Conservation (phyloP, 1,139 yeast species). For the Geotrichum histeridarum region DNA sequence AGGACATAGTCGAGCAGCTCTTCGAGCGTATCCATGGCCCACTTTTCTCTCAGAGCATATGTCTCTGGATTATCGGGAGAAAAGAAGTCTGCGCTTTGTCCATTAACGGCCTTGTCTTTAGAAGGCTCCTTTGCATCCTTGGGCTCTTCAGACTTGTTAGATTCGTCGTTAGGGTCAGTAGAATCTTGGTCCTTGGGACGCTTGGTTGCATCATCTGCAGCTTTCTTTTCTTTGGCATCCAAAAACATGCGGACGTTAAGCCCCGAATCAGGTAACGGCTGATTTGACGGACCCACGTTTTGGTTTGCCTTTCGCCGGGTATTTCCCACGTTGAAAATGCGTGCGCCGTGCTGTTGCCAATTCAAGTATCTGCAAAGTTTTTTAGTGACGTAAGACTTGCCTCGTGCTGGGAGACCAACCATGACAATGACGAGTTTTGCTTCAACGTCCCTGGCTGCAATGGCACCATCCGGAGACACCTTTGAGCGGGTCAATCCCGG, state of each 20-base stretch:
- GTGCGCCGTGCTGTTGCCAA: slow-evolving; percentile 86
- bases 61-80: slow-evolving; percentile 69
- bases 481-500: slow-evolving; percentile 88
- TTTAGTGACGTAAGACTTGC: slow-evolving; percentile 87
- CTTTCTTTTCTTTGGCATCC: background rate
- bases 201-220: slow-evolving; percentile 16
- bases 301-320: slow-evolving; percentile 70
- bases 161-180: too few species aligned
- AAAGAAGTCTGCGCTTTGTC: slow-evolving; percentile 77
- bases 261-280: slow-evolving; percentile 78
- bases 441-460: slow-evolving; percentile 66
- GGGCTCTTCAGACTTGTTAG: background rate
- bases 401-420: slow-evolving; percentile 93
- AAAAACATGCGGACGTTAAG: slow-evolving; percentile 31
- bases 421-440: slow-evolving; percentile 84
- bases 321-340: slow-evolving; percentile 90
- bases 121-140: slow-evolving; percentile 18
- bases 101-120: slow-evolving; percentile 38
- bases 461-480: slow-evolving; percentile 73
- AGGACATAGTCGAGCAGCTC: slow-evolving; percentile 75
- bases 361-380: slow-evolving; percentile 81
- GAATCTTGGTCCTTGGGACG: slow-evolving; percentile 19
- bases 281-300: slow-evolving; percentile 63
- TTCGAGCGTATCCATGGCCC: slow-evolving; percentile 95
- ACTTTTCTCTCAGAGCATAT: slow-evolving; percentile 69